These are phyloP conservation scores for Tylopilus balloui DNA, from an alignment of 768 basidiomycete species.

Conservation along the genomic window DNA sequence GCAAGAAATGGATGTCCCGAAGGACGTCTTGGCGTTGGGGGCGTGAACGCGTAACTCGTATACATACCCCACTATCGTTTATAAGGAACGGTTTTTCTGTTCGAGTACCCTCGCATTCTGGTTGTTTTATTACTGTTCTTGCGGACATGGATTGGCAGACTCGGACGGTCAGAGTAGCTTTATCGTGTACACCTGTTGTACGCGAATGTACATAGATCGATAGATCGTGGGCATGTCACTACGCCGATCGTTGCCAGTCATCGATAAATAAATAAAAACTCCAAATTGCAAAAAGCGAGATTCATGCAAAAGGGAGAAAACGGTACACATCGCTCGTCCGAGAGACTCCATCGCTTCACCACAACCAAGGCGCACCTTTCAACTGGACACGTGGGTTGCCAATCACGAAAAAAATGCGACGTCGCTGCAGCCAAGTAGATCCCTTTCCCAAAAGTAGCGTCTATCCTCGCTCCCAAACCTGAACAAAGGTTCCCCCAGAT, in stretches of 20 bases:
- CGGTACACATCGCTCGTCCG: not conserved
- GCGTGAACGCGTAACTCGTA: too few relatives aligned
- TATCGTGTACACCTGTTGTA: too few relatives aligned
- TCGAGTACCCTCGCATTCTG: too few relatives aligned
- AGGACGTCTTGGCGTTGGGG: slow-evolving; percentile 1
- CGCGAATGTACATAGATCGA: too few relatives aligned
- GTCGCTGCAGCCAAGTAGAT: not conserved
- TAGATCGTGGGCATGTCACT: too few relatives aligned
- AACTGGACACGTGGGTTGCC: too few relatives aligned
- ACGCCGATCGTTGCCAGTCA: too few relatives aligned
- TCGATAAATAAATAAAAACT: not conserved
- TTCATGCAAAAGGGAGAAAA: not conserved
- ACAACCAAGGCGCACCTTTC: too few relatives aligned
- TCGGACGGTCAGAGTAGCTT: not conserved
- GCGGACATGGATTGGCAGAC: not conserved
- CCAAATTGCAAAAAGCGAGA: not conserved
- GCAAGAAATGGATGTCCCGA: slow-evolving; percentile 36
- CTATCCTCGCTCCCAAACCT: not conserved
- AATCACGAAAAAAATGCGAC: not conserved
- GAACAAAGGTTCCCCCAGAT: not conserved
- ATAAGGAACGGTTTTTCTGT: too few relatives aligned
- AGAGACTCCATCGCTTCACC: not conserved
- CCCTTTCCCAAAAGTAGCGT: not conserved
- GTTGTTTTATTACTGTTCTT: too few relatives aligned
- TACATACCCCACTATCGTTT: too few relatives aligned